A percentile compares a stretch with the other conserved stretches of the same genome.
Conservation (phyloP, 148 eudicot genomes). For the Rhododendron kiyosumense region DNA sequence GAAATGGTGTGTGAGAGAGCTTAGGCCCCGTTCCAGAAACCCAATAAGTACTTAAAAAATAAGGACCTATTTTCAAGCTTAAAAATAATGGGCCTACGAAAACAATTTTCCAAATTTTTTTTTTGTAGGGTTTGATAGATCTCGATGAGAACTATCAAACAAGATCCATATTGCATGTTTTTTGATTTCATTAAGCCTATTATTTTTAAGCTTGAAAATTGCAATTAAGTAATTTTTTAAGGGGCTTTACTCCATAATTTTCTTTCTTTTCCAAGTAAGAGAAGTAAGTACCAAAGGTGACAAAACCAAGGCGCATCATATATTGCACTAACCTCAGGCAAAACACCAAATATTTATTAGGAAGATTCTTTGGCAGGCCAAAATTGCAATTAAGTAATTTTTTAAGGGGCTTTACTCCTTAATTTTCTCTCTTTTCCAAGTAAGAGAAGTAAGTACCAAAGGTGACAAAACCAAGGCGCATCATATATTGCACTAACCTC, state of each 20-base stretch:
- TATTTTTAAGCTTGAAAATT: too few species aligned
- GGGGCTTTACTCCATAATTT: background rate
- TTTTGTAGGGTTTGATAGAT: too few species aligned
- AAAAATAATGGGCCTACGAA: too few species aligned
- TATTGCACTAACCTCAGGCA: conserved; percentile 1
- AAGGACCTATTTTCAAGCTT: too few species aligned
- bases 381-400: too few species aligned
- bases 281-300: background rate
- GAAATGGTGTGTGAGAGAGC: background rate
- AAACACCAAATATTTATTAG: background rate
- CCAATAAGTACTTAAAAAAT: too few species aligned
- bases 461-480: background rate
- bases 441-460: background rate
- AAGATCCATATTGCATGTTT: too few species aligned
- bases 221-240: too few species aligned
- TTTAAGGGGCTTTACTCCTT: background rate
- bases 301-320: background rate
- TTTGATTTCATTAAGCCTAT: too few species aligned
- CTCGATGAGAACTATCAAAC: too few species aligned
- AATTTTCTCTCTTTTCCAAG: background rate
- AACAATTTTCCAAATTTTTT: too few species aligned
- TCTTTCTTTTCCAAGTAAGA: background rate
- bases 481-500: background rate
- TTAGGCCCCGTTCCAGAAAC: too few species aligned
- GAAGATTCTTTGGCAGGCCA: background rate